These are phyloP conservation scores for Magnusiomyces suaveolens DNA, from an alignment of 1,139 yeast genomes.

Conservation along the genomic window DNA sequence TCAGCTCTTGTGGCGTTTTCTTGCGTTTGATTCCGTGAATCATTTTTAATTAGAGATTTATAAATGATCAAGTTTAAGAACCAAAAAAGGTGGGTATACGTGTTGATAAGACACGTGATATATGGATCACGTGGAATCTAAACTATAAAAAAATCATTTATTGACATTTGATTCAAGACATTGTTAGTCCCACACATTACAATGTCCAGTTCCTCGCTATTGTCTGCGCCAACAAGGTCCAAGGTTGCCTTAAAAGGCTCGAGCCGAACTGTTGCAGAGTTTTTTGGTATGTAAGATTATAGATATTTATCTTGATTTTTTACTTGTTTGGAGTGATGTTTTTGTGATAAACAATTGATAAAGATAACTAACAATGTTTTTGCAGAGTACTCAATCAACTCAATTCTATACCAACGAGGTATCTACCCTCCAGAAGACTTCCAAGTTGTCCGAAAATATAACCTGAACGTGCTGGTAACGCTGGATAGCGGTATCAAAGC, in stretches of 20 bases:
- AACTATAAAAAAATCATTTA: too few relatives aligned
- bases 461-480: conserved; percentile 61
- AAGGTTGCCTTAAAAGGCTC: conserved; percentile 68
- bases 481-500: conserved; percentile 67
- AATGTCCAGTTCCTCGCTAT: not conserved
- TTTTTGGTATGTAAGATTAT: conserved; percentile 47
- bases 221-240: conserved; percentile 35
- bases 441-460: conserved; percentile 69
- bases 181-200: too few relatives aligned
- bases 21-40: conserved; percentile 61
- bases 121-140: too few relatives aligned
- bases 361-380: not conserved
- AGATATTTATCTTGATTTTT: too few relatives aligned
- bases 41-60: too few relatives aligned
- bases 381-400: conserved; percentile 59
- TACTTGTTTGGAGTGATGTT: not conserved
- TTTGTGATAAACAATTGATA: not conserved
- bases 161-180: too few relatives aligned
- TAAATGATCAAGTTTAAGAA: too few relatives aligned
- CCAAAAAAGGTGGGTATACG: not conserved
- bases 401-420: conserved; percentile 80
- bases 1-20: conserved; percentile 48
- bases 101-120: not conserved
- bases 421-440: conserved; percentile 88
- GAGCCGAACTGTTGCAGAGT: conserved; percentile 68